Evolutionary conservation across 495 filamentous ascomycete genomes (phyloP), one percentile per base, ranked within the genome.

Genomic region (Cercophora samala): DNA sequence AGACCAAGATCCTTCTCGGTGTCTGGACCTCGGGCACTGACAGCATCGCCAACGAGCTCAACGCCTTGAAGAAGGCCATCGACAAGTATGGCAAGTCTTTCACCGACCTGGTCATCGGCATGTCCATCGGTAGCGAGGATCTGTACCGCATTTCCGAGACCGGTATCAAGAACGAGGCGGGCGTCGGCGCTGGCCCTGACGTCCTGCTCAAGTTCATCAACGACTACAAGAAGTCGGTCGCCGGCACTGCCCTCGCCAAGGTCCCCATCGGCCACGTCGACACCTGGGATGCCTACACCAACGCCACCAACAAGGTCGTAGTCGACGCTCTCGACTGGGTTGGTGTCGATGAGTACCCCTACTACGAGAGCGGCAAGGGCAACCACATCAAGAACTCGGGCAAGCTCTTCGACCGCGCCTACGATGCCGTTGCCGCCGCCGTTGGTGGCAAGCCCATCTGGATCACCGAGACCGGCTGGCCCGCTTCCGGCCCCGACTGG

Each of bases 401-500:
- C 37, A 58, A 66, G 53, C 74, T 82, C 23, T 84, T 82, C 70
- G 74, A 80, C 68, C 71, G 63, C 24, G 80, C 81, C 68, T 76
- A 70, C 59, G 68, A 79, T 46, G 75, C 76, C 46, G 69, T 76
- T 18, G 13, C 67, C 18, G 74, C 46, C 17, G 75, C 70, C 22
- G 74, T 73, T 54, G 72, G 70, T 56, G 75, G 68, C 71, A 83
- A 81, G 76, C 79, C 78, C 58, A 74, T 85, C 64, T 85, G 83
- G 83, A 72, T 85, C 21, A 83, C 80, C 60, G 83, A 85, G 75
- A 84, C 82, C 0, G 83, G 83, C 60, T 85, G 81, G 80, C 83
- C 83, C 9, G 64, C 73, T 42, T 66, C 69, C 19, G 83, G 83
- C 51, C 74, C 71, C 9, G 69, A 60, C 26, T 78, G 84, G 77